Evolutionary conservation across 495 filamentous ascomycete species (phyloP).

Genomic region (Hyaloscypha variabilis): DNA sequence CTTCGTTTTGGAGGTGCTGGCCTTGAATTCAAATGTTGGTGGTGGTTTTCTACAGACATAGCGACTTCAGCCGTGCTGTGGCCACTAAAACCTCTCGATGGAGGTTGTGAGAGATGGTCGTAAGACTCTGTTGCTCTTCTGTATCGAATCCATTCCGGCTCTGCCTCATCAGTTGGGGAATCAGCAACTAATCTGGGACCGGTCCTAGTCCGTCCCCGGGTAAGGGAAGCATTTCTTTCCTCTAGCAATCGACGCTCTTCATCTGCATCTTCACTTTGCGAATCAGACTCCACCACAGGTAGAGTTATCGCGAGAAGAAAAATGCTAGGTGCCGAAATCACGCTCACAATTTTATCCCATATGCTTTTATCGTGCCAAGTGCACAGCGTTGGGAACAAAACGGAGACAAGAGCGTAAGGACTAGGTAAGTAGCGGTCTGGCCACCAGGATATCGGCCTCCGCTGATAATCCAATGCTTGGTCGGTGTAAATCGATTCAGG

Average conservation of each 20-base stretch:
- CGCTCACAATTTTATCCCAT: slow-evolving; percentile 75
- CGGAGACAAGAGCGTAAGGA: slow-evolving; percentile 67
- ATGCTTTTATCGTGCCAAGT: slow-evolving; percentile 75
- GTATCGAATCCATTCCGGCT: slow-evolving; percentile 57
- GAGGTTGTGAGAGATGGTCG: slow-evolving; percentile 15
- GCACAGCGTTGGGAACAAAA: slow-evolving; percentile 86
- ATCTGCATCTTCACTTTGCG: slow-evolving; percentile 52
- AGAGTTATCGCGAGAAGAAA: slow-evolving; percentile 89
- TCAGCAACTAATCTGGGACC: slow-evolving; percentile 25
- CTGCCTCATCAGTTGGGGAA: slow-evolving; percentile 38
- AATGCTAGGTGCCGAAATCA: slow-evolving; percentile 84
- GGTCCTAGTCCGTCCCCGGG: slow-evolving; percentile 7
- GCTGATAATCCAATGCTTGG: slow-evolving; percentile 10
- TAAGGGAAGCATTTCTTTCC: neutral
- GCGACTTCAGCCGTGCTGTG: slow-evolving; percentile 29
- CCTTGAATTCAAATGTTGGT: slow-evolving; percentile 25
- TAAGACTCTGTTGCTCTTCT: slow-evolving; percentile 35
- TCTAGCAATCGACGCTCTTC: slow-evolving; percentile 36
- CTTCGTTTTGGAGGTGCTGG: slow-evolving; percentile 17
- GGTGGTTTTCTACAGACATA: slow-evolving; percentile 24
- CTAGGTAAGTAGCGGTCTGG: slow-evolving; percentile 70
- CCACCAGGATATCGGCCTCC: slow-evolving; percentile 66
- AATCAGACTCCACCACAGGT: slow-evolving; percentile 78
- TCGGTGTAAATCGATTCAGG: slow-evolving; percentile 28
- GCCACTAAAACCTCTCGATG: slow-evolving; percentile 7